Evolutionary conservation across 2,329 filamentous ascomycete species (phyloP).

Genomic region (Tolypocladium sp.): DNA sequence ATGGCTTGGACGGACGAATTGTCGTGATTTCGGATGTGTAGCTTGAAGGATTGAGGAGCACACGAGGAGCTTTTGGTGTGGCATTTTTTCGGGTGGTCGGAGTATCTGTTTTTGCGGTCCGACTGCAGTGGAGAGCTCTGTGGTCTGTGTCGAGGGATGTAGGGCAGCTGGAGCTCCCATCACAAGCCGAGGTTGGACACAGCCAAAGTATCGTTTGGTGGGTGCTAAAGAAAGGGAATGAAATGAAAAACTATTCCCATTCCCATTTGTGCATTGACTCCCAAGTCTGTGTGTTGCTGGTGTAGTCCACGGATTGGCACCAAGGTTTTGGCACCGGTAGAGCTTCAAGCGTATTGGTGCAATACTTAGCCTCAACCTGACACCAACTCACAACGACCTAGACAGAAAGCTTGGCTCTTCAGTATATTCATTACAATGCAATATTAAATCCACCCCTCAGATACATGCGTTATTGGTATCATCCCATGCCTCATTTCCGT

Average conservation of each 20-base stretch:
- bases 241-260: too few species aligned
- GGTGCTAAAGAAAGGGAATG: neutral
- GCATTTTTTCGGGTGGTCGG: neutral
- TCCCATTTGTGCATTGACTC: too few species aligned
- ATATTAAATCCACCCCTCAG: neutral
- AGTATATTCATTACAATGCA: neutral
- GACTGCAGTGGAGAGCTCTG: neutral
- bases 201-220: neutral
- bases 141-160: neutral
- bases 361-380: too few species aligned
- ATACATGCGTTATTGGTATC: constrained; percentile 4
- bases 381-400: too few species aligned
- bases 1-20: neutral
- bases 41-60: neutral
- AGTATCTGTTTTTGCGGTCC: neutral
- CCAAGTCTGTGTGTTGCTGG: too few species aligned
- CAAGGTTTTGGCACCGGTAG: too few species aligned
- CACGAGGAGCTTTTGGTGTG: neutral
- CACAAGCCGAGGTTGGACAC: neutral
- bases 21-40: neutral
- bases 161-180: neutral
- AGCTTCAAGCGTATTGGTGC: too few species aligned
- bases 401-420: neutral
- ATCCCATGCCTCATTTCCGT: neutral
- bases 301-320: too few species aligned